phyloP scores from a whole-genome alignment of 148 eudicot species.

The Fagopyrum homotropicum region DNA sequence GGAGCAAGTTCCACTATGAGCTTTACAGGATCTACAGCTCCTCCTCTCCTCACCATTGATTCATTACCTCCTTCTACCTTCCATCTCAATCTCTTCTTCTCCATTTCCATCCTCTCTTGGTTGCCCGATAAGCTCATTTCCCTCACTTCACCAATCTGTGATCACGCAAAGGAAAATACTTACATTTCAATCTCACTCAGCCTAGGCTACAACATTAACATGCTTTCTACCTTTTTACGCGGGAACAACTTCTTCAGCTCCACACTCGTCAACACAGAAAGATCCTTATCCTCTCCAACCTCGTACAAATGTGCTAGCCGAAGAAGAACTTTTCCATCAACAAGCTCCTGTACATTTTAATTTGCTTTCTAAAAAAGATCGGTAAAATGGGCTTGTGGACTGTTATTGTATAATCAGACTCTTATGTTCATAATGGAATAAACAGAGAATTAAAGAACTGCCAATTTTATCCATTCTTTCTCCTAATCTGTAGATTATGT shows the following conservation, averaged over 20 bases:
- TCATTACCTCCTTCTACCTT: conserved; percentile 38
- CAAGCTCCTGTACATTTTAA: conserved; percentile 55
- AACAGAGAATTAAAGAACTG: no score
- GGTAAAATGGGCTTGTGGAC: no score
- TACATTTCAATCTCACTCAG: neutral
- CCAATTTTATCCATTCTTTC: no score
- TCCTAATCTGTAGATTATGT: no score
- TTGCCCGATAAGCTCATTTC: conserved; percentile 57
- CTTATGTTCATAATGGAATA: no score
- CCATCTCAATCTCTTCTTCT: conserved; percentile 71
- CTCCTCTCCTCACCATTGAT: conserved; percentile 45
- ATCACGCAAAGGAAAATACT: neutral
- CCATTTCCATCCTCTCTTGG: conserved; percentile 82
- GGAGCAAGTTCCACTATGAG: conserved; percentile 74
- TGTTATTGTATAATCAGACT: no score
- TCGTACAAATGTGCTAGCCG: conserved; percentile 92
- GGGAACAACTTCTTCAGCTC: conserved; percentile 70
- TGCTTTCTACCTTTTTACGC: conserved; percentile 44
- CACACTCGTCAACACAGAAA: conserved; percentile 59
- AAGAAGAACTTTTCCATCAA: conserved; percentile 67
- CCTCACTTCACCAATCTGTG: conserved; percentile 32
- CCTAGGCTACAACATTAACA: neutral
- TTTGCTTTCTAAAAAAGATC: neutral
- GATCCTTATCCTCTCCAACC: conserved; percentile 94
- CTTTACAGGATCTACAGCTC: conserved; percentile 51